Evolutionary conservation across 2,329 filamentous ascomycete genomes (phyloP), one percentile per base, ranked within the genome.

Genomic region (Aspergillus sp.): DNA sequence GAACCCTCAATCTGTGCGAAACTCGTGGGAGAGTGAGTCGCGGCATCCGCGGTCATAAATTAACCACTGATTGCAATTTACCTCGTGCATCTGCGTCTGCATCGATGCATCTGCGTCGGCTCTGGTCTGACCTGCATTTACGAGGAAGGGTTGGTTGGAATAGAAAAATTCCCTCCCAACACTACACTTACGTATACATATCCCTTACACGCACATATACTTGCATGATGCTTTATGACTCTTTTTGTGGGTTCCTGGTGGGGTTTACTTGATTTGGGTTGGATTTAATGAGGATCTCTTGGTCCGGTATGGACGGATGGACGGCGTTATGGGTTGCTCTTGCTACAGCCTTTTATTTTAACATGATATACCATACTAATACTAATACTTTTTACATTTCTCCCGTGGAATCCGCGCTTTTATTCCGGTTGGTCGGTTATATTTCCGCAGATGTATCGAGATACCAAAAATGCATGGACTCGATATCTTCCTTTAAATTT

Each of bases 1-100:
- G 27, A 31, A 8, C 9, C 1, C 8, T 31, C 17, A 35, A 17
- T 35, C 41, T 14, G 39, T n/a, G 7, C 49, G 56, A 39, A 40
- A 39, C 23, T 58, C 56, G 15, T 58, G 56, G 56, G 56, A 58
- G 19, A 55, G 55, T 8, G 47, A 50, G 6, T 14, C 6, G 12
- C 17, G 35, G 19, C 23, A 21, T 31, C 11, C 14, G 33, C 14
- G 35, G 14, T 24, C 17, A 6, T 44, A 3, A 31, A 1, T 11
- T 31, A 37, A 37, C 14, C 35, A 7, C 15, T 37, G 4, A 14
- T n/a, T n/a, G 3, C 27, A 4, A 4, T 19, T 31, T 39, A 14
- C 11, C 49, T 41, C 24, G 14, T n/a, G 1, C 15, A 27, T 12
- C 7, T 23, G 2, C 17, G 15, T n/a, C 27, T 27, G 27, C 27